These are phyloP conservation scores for Helichrysum umbraculigerum DNA, from an alignment of 129 eudicot genomes.

Conservation along the genomic window DNA sequence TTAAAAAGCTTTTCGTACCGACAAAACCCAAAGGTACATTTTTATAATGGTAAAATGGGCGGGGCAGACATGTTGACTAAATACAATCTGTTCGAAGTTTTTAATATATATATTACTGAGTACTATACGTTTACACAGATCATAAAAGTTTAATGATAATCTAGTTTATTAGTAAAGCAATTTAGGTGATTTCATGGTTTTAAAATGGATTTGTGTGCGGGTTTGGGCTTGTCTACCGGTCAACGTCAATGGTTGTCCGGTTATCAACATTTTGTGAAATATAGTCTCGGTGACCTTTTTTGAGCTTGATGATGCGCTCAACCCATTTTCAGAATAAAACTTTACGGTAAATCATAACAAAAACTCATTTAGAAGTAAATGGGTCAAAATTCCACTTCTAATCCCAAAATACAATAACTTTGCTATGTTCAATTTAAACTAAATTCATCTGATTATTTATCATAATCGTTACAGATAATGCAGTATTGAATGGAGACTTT, in stretches of 20 bases:
- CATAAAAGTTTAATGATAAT: background rate
- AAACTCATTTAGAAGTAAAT: background rate
- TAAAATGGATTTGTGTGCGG: too few species aligned
- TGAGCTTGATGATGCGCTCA: background rate
- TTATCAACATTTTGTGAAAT: too few species aligned
- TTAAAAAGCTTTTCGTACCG: constrained; percentile 85
- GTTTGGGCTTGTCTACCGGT: too few species aligned
- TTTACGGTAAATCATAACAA: background rate
- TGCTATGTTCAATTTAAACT: background rate
- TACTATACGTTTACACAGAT: too few species aligned
- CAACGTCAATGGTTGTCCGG: too few species aligned
- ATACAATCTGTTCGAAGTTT: background rate
- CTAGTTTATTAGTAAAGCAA: too few species aligned
- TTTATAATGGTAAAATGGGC: background rate
- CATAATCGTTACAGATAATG: constrained; percentile 56
- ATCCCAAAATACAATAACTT: background rate
- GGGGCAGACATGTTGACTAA: background rate
- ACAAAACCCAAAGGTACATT: constrained; percentile 63
- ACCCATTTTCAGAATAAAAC: background rate
- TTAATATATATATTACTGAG: background rate
- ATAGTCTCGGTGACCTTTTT: too few species aligned
- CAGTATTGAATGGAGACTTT: constrained; percentile 86
- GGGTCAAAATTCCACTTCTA: background rate
- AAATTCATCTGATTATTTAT: background rate
- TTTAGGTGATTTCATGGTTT: too few species aligned